Percentiles rank a stretch among this genome's conserved stretches.
These are phyloP conservation scores for Secale cereale DNA, from an alignment of 176 grass and related monocot genomes.

Conservation along the genomic window DNA sequence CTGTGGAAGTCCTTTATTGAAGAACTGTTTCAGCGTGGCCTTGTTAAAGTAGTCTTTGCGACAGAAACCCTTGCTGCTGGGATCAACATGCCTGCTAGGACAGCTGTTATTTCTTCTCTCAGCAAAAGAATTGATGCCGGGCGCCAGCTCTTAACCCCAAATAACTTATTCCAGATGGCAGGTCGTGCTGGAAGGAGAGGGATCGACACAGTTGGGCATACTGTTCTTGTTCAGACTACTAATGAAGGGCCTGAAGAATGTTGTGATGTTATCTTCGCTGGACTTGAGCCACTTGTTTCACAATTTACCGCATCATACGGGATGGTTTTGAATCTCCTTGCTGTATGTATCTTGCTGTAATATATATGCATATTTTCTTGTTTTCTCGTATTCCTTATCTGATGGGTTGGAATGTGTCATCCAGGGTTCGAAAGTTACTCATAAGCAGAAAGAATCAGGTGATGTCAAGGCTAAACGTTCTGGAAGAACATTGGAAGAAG, in stretches of 20 bases:
- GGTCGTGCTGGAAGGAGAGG: slow-evolving; percentile 95
- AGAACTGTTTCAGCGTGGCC: slow-evolving; percentile 89
- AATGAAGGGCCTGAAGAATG: slow-evolving; percentile 88
- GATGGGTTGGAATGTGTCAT: slow-evolving; percentile 15
- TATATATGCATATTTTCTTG: slow-evolving; percentile 7
- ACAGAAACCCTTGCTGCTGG: slow-evolving; percentile 98
- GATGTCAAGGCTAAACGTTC: slow-evolving; percentile 50
- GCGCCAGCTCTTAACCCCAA: slow-evolving; percentile 72
- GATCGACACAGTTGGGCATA: slow-evolving; percentile 90
- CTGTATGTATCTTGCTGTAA: slow-evolving; percentile 53
- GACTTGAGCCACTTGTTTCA: slow-evolving; percentile 91
- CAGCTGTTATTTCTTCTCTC: slow-evolving; percentile 84
- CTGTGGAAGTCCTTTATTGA: slow-evolving; percentile 98
- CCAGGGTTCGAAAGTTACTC: slow-evolving; percentile 91
- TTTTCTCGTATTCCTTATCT: slow-evolving; percentile 22
- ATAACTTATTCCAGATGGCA: slow-evolving; percentile 95
- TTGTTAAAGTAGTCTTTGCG: slow-evolving; percentile 96
- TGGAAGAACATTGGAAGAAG: slow-evolving; percentile 93
- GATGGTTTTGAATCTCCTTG: slow-evolving; percentile 99
- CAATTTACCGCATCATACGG: slow-evolving; percentile 98
- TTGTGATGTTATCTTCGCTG: slow-evolving; percentile 82
- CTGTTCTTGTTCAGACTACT: slow-evolving; percentile 86
- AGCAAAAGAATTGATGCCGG: slow-evolving; percentile 77
- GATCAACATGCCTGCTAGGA: slow-evolving; percentile 98
- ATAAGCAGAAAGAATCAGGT: slow-evolving; percentile 60